These are phyloP conservation scores for Penicillium sp. DNA, from an alignment of 2,329 filamentous ascomycete species.

Conservation along the genomic window DNA sequence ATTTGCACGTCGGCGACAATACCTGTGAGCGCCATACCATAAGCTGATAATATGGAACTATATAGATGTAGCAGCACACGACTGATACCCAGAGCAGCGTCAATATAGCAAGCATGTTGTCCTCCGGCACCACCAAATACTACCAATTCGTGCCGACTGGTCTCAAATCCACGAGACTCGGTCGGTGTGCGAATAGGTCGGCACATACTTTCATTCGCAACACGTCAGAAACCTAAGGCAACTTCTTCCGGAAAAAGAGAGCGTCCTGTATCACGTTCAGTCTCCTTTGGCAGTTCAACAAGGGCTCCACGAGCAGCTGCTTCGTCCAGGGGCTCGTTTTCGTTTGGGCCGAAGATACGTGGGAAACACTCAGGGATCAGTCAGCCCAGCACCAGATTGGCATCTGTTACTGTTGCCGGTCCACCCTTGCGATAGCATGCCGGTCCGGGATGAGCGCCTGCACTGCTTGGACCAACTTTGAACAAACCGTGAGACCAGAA, in stretches of 20 bases:
- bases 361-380: conserved; percentile 55
- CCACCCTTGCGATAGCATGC: conserved; percentile 1
- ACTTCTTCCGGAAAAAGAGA: neutral
- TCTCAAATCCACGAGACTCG: neutral
- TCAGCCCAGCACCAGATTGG: neutral
- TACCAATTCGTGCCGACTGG: neutral
- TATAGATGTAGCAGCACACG: conserved; percentile 87
- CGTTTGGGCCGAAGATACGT: conserved; percentile 82
- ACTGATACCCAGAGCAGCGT: conserved; percentile 74
- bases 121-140: conserved; percentile 42
- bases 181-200: conserved; percentile 80
- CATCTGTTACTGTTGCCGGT: neutral
- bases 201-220: conserved; percentile 89
- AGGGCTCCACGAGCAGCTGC: conserved; percentile 68
- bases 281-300: conserved; percentile 65
- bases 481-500: neutral
- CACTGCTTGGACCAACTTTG: neutral
- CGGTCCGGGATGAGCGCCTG: neutral
- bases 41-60: conserved; percentile 55
- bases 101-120: conserved; percentile 88
- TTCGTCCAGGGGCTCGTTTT: conserved; percentile 70
- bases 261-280: conserved; percentile 60
- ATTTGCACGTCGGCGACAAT: neutral
- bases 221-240: conserved; percentile 62
- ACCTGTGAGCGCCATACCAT: neutral